Percentiles rank a stretch among this genome's conserved stretches.
Conservation (phyloP, 768 basidiomycete genomes). For the Phlebiopsis flavidoalba region DNA sequence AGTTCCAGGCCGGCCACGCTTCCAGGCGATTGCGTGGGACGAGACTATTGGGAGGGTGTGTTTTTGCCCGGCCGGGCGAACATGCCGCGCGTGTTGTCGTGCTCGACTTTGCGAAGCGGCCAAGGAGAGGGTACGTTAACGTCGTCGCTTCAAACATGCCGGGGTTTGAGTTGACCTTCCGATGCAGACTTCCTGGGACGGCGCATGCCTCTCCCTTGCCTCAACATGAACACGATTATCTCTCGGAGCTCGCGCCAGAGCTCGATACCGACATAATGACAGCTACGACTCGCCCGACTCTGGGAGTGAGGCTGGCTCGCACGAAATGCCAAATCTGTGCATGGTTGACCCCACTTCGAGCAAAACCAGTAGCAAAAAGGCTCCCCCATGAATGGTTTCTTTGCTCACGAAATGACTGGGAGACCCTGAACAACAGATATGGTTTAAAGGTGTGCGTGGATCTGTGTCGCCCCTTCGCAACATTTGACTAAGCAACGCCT, state of each 20-base stretch:
- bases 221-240: constrained; percentile 2
- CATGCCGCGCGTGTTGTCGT: constrained; percentile 37
- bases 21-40: constrained; percentile 57
- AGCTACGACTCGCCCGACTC: background rate
- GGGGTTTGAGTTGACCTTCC: background rate
- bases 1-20: constrained; percentile 11
- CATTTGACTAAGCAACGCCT: no score
- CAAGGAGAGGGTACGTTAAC: constrained; percentile 27
- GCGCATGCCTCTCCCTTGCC: background rate
- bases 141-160: background rate
- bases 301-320: no score
- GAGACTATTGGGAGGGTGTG: constrained; percentile 59
- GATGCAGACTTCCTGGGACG: constrained; percentile 6
- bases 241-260: background rate
- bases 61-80: constrained; percentile 40
- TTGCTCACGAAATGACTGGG: no score
- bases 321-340: no score
- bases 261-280: background rate
- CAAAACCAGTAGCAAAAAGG: no score
- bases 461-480: no score
- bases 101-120: constrained; percentile 43
- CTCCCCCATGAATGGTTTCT: no score
- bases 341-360: no score
- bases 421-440: no score
- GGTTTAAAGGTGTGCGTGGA: no score